Conservation (phyloP, 352 stramenopile species). For the Globisporangium acanthophoron region DNA sequence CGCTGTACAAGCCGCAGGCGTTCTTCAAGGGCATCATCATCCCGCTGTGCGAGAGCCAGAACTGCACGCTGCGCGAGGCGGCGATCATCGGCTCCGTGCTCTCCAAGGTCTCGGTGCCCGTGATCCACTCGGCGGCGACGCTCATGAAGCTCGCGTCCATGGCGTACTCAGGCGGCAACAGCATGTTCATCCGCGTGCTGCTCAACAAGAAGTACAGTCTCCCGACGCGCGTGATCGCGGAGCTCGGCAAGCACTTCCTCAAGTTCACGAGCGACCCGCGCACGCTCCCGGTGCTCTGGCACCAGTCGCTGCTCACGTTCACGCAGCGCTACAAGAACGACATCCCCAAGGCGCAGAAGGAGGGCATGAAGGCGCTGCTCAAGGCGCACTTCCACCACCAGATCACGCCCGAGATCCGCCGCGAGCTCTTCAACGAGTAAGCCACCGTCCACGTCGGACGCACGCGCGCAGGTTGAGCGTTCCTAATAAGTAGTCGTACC, state of each 20-base stretch:
- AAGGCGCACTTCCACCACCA: conserved; percentile 93
- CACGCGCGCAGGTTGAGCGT: no score
- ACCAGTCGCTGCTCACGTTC: conserved; percentile 98
- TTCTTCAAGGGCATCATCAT: conserved; percentile 99
- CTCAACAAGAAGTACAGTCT: conserved; percentile 99
- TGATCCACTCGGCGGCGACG: conserved; percentile 98
- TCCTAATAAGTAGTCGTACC: conserved; percentile 1
- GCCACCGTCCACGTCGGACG: not conserved
- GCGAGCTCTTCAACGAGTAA: conserved; percentile 92
- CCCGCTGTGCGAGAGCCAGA: conserved; percentile 91
- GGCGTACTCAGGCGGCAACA: conserved; percentile 96
- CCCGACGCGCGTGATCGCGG: conserved; percentile 94
- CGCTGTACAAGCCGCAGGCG: conserved; percentile 98
- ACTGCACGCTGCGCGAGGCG: conserved; percentile 97
- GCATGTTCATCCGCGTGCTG: conserved; percentile 98
- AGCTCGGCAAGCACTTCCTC: conserved; percentile 95
- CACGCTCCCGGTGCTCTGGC: conserved; percentile 97
- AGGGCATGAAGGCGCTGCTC: conserved; percentile 91
- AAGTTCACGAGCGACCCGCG: conserved; percentile 87
- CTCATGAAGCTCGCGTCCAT: conserved; percentile 97
- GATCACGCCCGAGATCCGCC: conserved; percentile 98
- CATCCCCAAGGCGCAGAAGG: conserved; percentile 92
- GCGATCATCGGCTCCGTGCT: conserved; percentile 97
- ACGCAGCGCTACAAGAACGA: conserved; percentile 98
- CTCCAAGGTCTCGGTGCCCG: conserved; percentile 97